These are phyloP conservation scores for Bryum argenteum DNA, from an alignment of 225 moss, liverwort and hornwort species.

Conservation along the genomic window DNA sequence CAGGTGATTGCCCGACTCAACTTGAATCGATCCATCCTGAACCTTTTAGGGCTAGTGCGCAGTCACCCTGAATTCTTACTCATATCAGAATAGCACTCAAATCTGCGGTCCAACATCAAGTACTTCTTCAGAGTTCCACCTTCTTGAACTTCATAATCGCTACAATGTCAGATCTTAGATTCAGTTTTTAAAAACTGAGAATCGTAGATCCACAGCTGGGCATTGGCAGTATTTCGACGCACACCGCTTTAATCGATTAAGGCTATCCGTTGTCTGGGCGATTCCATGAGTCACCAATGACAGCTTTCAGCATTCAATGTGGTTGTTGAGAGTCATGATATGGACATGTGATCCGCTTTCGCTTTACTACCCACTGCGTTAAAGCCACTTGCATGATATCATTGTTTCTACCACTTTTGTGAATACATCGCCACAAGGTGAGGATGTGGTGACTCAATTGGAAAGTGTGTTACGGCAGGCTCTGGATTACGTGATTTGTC, in stretches of 20 bases:
- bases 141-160: not conserved
- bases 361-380: not conserved
- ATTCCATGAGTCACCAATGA: not conserved
- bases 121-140: too few relatives aligned
- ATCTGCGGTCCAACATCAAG: too few relatives aligned
- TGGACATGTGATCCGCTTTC: not conserved
- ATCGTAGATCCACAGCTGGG: too few relatives aligned
- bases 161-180: too few relatives aligned
- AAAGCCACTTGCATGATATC: not conserved
- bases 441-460: too few relatives aligned
- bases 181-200: too few relatives aligned
- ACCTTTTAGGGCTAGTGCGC: not conserved
- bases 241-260: too few relatives aligned
- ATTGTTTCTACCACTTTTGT: not conserved
- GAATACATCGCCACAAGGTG: too few relatives aligned
- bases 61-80: not conserved
- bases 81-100: too few relatives aligned
- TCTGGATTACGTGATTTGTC: slow-evolving; percentile 65
- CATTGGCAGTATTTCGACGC: too few relatives aligned
- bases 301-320: slow-evolving; percentile 4
- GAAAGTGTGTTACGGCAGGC: slow-evolving; percentile 38
- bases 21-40: not conserved
- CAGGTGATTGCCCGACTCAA: slow-evolving; percentile 21
- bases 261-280: too few relatives aligned
- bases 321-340: slow-evolving; percentile 28